Conservation (phyloP, 2,329 filamentous ascomycete genomes). For the Xylariaceae sp. region DNA sequence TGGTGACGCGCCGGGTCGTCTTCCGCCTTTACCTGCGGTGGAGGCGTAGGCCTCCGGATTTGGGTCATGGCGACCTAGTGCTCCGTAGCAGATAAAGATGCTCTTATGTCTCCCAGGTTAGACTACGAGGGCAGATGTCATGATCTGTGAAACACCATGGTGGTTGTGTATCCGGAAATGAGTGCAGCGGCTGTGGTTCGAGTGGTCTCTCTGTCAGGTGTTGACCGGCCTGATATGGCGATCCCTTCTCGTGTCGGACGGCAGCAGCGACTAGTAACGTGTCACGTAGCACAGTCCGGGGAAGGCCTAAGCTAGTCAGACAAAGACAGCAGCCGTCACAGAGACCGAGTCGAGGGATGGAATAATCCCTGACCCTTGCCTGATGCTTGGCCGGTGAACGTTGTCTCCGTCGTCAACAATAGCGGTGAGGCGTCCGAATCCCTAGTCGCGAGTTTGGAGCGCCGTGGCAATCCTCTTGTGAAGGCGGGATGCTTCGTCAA, state of each 20-base stretch:
- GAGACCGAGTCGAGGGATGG: too few relatives aligned
- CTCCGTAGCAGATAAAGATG: constrained; percentile 35
- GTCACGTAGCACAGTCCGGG: constrained; percentile 24
- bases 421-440: too few relatives aligned
- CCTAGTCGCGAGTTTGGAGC: too few relatives aligned
- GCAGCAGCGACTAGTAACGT: constrained; percentile 17
- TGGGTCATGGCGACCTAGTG: constrained; percentile 39
- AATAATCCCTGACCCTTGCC: too few relatives aligned
- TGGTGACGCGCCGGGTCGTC: constrained; percentile 37
- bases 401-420: too few relatives aligned
- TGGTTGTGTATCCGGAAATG: constrained; percentile 13
- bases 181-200: constrained; percentile 13
- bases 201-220: constrained; percentile 13
- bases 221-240: constrained; percentile 11
- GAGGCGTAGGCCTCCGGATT: constrained; percentile 37
- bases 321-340: constrained; percentile 16
- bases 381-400: too few relatives aligned
- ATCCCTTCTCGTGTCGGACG: constrained; percentile 20
- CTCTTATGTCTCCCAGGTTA: constrained; percentile 36
- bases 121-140: constrained; percentile 39
- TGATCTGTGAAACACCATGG: constrained; percentile 30
- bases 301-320: constrained; percentile 16
- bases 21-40: constrained; percentile 37
- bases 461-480: constrained; percentile 4
- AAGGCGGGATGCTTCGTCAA: constrained; percentile 6